Percentiles rank a stretch among this genome's conserved stretches.
These are phyloP conservation scores for Linnemannia hyalina DNA, from an alignment of 192 early-diverging fungal species.

Conservation along the genomic window DNA sequence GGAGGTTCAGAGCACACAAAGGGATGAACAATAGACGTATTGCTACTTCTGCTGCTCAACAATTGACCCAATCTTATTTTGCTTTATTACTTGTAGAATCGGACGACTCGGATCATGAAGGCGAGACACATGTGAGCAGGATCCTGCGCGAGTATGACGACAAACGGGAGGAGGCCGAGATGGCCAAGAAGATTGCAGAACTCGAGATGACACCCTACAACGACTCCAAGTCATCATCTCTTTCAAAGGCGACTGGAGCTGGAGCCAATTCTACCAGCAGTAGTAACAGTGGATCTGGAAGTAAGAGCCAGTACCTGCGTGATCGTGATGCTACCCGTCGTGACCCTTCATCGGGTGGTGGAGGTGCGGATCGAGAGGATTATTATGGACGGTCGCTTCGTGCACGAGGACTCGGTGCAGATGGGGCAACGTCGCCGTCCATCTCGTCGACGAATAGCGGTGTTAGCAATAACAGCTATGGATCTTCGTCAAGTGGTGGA, in stretches of 20 bases:
- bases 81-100: constrained; percentile 58
- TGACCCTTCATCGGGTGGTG: constrained; percentile 13
- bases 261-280: not conserved
- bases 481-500: not conserved
- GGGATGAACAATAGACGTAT: not conserved
- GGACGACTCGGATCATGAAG: constrained; percentile 68
- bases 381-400: constrained; percentile 26
- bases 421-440: constrained; percentile 13
- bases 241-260: constrained; percentile 13
- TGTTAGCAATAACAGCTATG: constrained; percentile 25
- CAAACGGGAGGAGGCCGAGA: constrained; percentile 57
- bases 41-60: not conserved
- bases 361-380: constrained; percentile 28
- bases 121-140: constrained; percentile 67
- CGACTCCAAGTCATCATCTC: not conserved
- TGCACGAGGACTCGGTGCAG: not conserved
- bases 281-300: not conserved
- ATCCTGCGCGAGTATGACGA: constrained; percentile 65
- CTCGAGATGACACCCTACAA: constrained; percentile 41
- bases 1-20: not conserved
- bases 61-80: not conserved
- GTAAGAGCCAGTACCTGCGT: constrained; percentile 33
- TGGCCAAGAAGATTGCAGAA: constrained; percentile 49
- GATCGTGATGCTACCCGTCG: constrained; percentile 10
- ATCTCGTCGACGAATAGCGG: not conserved